Base-by-base conservation (phyloP, 2,329 filamentous ascomycete genomes). In the Claviceps arundinis region DNA sequence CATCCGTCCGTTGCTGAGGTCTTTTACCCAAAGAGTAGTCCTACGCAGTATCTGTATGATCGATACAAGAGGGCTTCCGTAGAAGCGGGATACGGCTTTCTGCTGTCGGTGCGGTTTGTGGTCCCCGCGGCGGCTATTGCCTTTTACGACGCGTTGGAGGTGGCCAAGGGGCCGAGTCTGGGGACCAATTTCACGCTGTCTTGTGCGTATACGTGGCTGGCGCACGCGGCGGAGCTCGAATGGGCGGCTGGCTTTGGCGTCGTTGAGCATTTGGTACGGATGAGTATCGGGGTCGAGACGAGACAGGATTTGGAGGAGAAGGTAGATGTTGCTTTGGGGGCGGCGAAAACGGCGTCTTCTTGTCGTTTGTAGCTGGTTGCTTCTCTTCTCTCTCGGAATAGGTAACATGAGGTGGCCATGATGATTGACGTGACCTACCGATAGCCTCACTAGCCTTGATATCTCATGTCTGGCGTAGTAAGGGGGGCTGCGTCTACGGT, bases 91-190 rank as follows among this genome's bases (percentile, higher is more conserved):
- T 75, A 77, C 55, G 77, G 77, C 0, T 76, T 72, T 56, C 65
- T 80, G 0, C 61, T 80, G 11, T 71, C 65, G n/a, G 59, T 79
- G 14, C 70, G 76, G 24, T 73, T 81, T 48, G 60, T 64, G n/a
- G 63, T 58, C 5, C 19, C 57, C 57, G 54, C 54, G 14, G 60
- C 62, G 0, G 68, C 73, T 0, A 59, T 60, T 2, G 68, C 68
- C 0, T 80, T 79, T 50, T 76, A 74, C 56, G 70, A 79, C 52
- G 64, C 64, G 24, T 53, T 78, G 1, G 62, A 70, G 38, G 63
- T 77, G 41, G 70, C 74, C 57, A 68, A 72, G 24, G 74, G 75
- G 0, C 75, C 74, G 0, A 74, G 76, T 55, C 62, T 78, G 1
- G 77, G 75, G 1, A 75, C 74, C 1, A 74, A 73, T 55, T 63